These are phyloP conservation scores for Eutrema heterophyllum DNA, from an alignment of 345 rosid genomes.

Conservation along the genomic window DNA sequence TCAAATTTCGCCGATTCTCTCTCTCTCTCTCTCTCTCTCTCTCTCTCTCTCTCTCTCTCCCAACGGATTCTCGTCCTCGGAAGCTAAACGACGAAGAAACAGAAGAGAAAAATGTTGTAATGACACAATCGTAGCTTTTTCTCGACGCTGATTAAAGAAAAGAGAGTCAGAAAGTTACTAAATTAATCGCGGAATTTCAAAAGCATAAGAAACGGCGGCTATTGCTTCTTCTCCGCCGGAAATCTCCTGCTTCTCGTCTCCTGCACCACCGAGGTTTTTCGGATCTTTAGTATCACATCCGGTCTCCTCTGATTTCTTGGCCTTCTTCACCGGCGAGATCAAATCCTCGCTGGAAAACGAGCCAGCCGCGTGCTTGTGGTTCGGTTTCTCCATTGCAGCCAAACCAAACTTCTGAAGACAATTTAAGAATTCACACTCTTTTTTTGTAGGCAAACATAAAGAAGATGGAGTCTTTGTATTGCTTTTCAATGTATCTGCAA, in stretches of 20 bases:
- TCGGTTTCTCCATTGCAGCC: slow-evolving; percentile 18
- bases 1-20: slow-evolving; percentile 6
- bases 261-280: neutral
- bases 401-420: no score
- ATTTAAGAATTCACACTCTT: no score
- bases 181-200: no score
- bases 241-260: slow-evolving; percentile 7
- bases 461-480: no score
- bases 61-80: slow-evolving; percentile 10
- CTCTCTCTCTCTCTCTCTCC: no score
- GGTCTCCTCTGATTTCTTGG: slow-evolving; percentile 14
- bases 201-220: neutral
- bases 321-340: slow-evolving; percentile 18
- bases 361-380: slow-evolving; percentile 16
- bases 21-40: no score
- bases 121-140: slow-evolving; percentile 32
- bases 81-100: slow-evolving; percentile 26
- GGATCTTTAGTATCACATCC: slow-evolving; percentile 8
- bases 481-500: no score
- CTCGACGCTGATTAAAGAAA: slow-evolving; percentile 27
- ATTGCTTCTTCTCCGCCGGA: slow-evolving; percentile 30
- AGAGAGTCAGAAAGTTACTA: neutral
- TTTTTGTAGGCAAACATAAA: no score
- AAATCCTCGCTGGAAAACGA: slow-evolving; percentile 15
- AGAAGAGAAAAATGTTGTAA: neutral